A percentile compares a stretch with the other conserved stretches of the same genome.
phyloP scores from a whole-genome alignment of 176 grass and related monocot genomes.

The Carex myosuroides region DNA sequence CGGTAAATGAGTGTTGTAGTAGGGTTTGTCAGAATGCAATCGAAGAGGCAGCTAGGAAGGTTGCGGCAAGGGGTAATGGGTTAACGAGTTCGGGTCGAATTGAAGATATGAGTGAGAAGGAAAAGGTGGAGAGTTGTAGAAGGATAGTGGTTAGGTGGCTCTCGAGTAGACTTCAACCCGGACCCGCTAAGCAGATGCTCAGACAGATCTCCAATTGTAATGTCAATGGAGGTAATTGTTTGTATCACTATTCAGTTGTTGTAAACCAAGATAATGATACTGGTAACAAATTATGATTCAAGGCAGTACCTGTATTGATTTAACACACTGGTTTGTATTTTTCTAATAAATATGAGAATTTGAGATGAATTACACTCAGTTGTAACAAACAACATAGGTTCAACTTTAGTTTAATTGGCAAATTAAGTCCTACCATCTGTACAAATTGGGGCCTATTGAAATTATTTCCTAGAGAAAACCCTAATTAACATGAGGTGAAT shows the following conservation, averaged over 20 bases:
- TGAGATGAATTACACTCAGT: too few species aligned
- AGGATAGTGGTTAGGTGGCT: conserved; percentile 90
- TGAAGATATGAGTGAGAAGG: neutral
- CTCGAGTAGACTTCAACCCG: conserved; percentile 63
- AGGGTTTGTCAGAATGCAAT: conserved; percentile 81
- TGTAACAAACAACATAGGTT: too few species aligned
- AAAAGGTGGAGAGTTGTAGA: conserved; percentile 60
- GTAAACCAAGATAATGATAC: neutral
- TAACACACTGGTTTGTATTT: neutral
- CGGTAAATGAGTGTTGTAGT: conserved; percentile 91
- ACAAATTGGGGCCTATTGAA: too few species aligned
- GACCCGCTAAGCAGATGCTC: conserved; percentile 58
- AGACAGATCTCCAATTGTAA: conserved; percentile 95
- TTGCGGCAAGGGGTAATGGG: conserved; percentile 40
- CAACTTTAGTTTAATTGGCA: too few species aligned
- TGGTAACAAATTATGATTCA: neutral
- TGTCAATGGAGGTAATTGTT: conserved; percentile 69
- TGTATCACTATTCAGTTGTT: neutral
- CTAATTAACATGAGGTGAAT: too few species aligned
- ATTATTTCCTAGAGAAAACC: too few species aligned
- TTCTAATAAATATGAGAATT: neutral
- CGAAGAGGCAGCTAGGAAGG: conserved; percentile 58
- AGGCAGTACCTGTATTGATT: neutral
- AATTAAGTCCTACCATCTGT: too few species aligned
- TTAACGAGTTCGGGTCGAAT: conserved; percentile 23